phyloP scores from a whole-genome alignment of 805 yeast species.

The Grigorovia yakushimaensis region DNA sequence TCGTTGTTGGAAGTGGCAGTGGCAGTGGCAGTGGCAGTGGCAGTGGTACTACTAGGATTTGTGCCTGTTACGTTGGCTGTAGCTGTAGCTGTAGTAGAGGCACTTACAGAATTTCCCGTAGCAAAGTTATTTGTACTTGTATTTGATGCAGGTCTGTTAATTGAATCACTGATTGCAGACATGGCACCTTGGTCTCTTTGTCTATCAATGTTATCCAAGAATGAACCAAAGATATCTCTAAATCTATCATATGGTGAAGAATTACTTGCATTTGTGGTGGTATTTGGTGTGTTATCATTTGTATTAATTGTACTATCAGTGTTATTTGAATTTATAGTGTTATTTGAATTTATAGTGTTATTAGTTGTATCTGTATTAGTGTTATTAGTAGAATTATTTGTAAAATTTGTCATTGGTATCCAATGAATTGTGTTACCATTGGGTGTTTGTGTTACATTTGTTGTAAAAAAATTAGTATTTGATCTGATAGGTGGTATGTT shows the following conservation, averaged over 20 bases:
- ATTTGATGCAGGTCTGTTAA: background rate
- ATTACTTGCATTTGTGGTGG: background rate
- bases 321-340: background rate
- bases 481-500: background rate
- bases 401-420: background rate
- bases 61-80: background rate
- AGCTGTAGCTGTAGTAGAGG: background rate
- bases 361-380: background rate
- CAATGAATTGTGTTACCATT: background rate
- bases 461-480: background rate
- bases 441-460: background rate
- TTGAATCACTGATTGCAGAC: background rate
- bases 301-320: background rate
- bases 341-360: background rate
- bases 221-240: conserved; percentile 11
- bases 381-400: background rate
- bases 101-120: background rate
- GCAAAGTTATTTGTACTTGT: background rate
- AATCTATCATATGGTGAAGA: conserved; percentile 16
- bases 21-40: background rate
- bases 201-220: background rate
- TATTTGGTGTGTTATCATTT: background rate
- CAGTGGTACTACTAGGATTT: background rate
- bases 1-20: background rate
- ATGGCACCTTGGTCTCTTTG: background rate